Conservation (phyloP, 805 yeast species). For the Dipodascus geniculatus region DNA sequence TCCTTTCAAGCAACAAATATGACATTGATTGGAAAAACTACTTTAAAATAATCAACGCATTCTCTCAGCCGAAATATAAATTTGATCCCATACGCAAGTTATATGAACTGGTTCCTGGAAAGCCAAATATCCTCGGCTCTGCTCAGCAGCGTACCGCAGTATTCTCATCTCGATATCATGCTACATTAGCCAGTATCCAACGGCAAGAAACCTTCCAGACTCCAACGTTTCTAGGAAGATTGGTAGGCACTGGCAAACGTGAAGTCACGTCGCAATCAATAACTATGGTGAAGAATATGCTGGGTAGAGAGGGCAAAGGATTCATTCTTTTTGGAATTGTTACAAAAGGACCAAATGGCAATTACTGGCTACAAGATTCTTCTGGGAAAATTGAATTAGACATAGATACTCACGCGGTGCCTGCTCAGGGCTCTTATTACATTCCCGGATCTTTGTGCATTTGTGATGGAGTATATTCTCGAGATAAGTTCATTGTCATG, state of each 20-base stretch:
- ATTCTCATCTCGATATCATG: slow-evolving; percentile 39
- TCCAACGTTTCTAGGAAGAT: slow-evolving; percentile 28
- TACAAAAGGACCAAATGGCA: slow-evolving; percentile 48
- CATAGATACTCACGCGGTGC: slow-evolving; percentile 39
- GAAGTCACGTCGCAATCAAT: slow-evolving; percentile 26
- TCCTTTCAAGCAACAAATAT: not conserved
- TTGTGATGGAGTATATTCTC: slow-evolving; percentile 68
- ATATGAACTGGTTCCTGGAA: slow-evolving; percentile 29
- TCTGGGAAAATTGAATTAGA: slow-evolving; percentile 65
- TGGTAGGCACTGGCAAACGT: slow-evolving; percentile 7
- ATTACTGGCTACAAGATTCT: slow-evolving; percentile 71
- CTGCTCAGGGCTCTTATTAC: slow-evolving; percentile 50
- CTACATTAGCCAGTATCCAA: slow-evolving; percentile 57
- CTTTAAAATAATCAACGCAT: slow-evolving; percentile 53
- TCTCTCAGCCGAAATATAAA: slow-evolving; percentile 48
- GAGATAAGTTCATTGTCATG: slow-evolving; percentile 55
- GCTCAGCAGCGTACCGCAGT: slow-evolving; percentile 16
- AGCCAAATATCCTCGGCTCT: slow-evolving; percentile 14
- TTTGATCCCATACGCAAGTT: slow-evolving; percentile 56
- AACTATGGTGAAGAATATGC: slow-evolving; percentile 67
- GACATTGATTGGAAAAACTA: slow-evolving; percentile 59
- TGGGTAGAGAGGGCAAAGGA: slow-evolving; percentile 71
- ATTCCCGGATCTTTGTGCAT: slow-evolving; percentile 67
- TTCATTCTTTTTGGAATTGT: slow-evolving; percentile 74
- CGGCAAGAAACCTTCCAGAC: slow-evolving; percentile 68